Evolutionary conservation across 208 protist species (phyloP).

Genomic region (Acanthamoeba sp.): DNA sequence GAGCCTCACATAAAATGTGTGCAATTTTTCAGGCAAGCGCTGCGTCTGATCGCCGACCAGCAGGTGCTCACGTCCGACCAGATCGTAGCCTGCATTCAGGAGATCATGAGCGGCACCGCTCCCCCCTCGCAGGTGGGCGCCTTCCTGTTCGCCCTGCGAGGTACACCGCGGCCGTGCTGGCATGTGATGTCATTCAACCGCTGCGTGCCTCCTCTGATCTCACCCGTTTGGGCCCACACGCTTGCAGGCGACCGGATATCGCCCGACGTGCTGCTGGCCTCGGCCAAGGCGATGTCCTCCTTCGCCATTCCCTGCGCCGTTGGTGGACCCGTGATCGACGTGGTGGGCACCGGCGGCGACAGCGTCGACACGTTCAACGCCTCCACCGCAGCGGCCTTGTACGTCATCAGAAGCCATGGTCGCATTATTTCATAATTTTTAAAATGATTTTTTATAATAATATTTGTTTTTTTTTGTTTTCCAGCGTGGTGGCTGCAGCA

Average conservation of each 20-base stretch:
- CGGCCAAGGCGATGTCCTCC: constrained; percentile 55
- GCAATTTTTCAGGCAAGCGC: background rate
- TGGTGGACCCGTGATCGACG: constrained; percentile 48
- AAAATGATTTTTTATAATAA: background rate
- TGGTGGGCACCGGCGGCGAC: constrained; percentile 75
- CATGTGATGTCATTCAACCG: background rate
- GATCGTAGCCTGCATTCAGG: constrained; percentile 47
- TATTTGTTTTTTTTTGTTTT: background rate
- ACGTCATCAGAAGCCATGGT: background rate
- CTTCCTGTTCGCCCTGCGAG: constrained; percentile 27
- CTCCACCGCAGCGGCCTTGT: constrained; percentile 73
- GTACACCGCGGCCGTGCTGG: background rate
- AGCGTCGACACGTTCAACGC: constrained; percentile 73
- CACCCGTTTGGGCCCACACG: no score
- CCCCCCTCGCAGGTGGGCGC: constrained; percentile 5
- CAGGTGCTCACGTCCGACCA: constrained; percentile 31
- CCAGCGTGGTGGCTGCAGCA: constrained; percentile 27
- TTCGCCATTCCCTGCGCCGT: constrained; percentile 49
- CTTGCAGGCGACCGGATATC: background rate
- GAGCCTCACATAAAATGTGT: background rate
- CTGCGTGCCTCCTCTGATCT: background rate
- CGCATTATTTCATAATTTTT: background rate
- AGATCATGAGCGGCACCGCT: constrained; percentile 51
- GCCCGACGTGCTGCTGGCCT: constrained; percentile 45
- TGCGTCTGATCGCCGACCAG: constrained; percentile 1